phyloP scores from a whole-genome alignment of 139 green algal genomes.

The Coccomyxa sp. region DNA sequence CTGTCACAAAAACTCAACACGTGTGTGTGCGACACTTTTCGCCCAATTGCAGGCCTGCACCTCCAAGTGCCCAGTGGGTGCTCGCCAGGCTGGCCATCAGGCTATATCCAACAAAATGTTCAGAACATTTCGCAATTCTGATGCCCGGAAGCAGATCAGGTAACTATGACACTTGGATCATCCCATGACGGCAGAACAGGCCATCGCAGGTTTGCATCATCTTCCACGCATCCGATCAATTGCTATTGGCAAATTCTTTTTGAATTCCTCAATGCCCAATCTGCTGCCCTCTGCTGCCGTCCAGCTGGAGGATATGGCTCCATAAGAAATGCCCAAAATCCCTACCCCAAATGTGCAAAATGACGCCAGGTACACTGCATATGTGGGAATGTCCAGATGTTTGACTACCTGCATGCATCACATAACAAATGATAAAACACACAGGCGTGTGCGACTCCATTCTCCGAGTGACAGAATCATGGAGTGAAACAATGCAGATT shows the following conservation, averaged over 20 bases:
- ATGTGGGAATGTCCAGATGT: slow-evolving; percentile 56
- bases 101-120: no score
- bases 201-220: background rate
- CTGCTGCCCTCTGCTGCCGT: slow-evolving; percentile 41
- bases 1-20: no score
- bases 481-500: background rate
- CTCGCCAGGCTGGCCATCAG: no score
- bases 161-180: no score
- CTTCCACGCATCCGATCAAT: slow-evolving; percentile 13
- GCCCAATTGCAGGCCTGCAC: no score
- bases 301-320: slow-evolving; percentile 59
- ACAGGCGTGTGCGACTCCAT: no score
- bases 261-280: slow-evolving; percentile 42
- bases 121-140: no score
- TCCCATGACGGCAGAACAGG: no score
- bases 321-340: slow-evolving; percentile 67
- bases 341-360: slow-evolving; percentile 59
- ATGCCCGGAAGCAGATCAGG: no score
- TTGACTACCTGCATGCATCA: slow-evolving; percentile 24
- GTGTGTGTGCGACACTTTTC: no score
- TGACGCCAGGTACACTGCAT: slow-evolving; percentile 53
- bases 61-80: no score
- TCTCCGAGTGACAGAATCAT: no score
- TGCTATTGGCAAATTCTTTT: slow-evolving; percentile 47
- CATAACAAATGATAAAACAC: background rate